Evolutionary conservation across 129 eudicot genomes (phyloP), one percentile per base, ranked within the genome.

Genomic region (Solidago caesia): DNA sequence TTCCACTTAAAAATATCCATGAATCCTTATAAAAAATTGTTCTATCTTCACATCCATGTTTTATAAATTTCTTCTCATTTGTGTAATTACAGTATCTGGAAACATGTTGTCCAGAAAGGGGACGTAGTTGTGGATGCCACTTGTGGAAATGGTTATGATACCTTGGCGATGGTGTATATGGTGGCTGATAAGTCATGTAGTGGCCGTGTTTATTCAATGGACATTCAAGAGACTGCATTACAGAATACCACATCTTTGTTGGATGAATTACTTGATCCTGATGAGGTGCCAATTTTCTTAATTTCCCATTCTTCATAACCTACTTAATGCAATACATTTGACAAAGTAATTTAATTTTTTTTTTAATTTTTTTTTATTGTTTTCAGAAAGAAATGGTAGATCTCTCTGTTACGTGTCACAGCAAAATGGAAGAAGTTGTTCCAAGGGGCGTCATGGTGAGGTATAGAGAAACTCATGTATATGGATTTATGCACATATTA

Each of bases 101-200:
- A 85, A 71, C 80, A 79, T 68, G 86, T 94, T 52, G 72, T 91
- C 74, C 82, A 73, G 76, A 88, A 91, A 78, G 98, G 98, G 70
- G 98, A 94, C 45, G 43, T 61, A n/a, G 92, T 87, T 47, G 84
- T 94, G 53, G 98, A 94, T 73, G 98, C 98, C 51, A 94, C 98
- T 51, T 94, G 96, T 77, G 98, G 98, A 72, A 94, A 94, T 77
- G 98, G 98, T 44, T 26, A 88, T 48, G 98, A 91, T 77, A 94
- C 98, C 29, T 73, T 94, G 33, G 98, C 93, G 44, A 77, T 94
- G 93, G 55, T 84, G 13, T 79, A 82, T 61, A 70, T 94, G 92
- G 89, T 91, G 39, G 84, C 91, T 53, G 89, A 91, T 67, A 73
- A 76, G 27, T 75, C 82, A 15, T 75, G 21, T 11, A 71, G n/a